These are phyloP conservation scores for Apiosordaria backusii DNA, from an alignment of 495 filamentous ascomycete genomes.

Conservation along the genomic window DNA sequence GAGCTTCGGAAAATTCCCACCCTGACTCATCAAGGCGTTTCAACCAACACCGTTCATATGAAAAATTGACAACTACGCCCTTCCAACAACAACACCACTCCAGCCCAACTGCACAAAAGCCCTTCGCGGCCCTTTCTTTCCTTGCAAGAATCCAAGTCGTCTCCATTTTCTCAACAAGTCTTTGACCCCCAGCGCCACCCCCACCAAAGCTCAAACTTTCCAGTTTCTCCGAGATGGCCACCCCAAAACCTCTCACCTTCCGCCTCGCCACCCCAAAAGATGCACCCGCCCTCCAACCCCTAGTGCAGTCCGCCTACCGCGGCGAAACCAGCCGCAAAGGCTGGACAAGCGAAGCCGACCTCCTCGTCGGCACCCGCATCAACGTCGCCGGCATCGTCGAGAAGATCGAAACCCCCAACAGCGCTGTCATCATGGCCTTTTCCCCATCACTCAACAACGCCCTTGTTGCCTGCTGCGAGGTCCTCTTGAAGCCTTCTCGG, in stretches of 20 bases:
- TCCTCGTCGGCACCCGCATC: slow-evolving; percentile 34
- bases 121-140: background rate
- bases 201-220: background rate
- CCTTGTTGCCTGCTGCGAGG: slow-evolving; percentile 37
- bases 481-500: slow-evolving; percentile 18
- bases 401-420: slow-evolving; percentile 41
- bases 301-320: slow-evolving; percentile 44
- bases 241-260: slow-evolving; percentile 4
- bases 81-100: background rate
- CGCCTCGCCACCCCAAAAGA: slow-evolving; percentile 11
- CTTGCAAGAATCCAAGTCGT: background rate
- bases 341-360: slow-evolving; percentile 41
- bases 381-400: slow-evolving; percentile 27
- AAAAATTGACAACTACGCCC: background rate
- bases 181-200: background rate
- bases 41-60: background rate
- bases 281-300: slow-evolving; percentile 11
- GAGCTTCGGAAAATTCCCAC: background rate
- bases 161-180: background rate
- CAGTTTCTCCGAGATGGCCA: background rate
- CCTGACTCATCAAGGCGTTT: background rate
- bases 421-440: slow-evolving; percentile 35
- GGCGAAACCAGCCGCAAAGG: slow-evolving; percentile 35
- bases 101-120: background rate
- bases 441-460: slow-evolving; percentile 11